Conservation (phyloP, 371 early-diverging fungal species). For the Cladochytrium tenue region DNA sequence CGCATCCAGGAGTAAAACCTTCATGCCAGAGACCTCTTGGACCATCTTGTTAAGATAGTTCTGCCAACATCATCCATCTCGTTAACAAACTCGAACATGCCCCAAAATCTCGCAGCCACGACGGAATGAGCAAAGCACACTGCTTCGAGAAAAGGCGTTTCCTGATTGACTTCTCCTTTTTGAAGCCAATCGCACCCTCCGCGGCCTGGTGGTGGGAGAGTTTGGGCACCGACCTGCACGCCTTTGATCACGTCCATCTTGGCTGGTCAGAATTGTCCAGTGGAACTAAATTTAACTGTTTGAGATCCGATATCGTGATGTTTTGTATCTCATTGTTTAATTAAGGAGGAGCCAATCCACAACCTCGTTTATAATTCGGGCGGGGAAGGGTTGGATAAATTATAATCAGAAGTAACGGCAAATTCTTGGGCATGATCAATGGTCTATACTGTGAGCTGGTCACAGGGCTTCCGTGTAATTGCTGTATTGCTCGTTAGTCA, state of each 20-base stretch:
- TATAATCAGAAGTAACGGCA: too few species aligned
- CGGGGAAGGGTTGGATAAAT: too few species aligned
- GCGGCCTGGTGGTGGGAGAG: background rate
- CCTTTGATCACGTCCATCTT: conserved; percentile 18
- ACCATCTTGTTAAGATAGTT: conserved; percentile 90
- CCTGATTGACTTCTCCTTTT: background rate
- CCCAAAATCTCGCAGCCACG: background rate
- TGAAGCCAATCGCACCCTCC: background rate
- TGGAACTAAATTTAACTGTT: too few species aligned
- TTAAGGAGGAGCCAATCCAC: too few species aligned
- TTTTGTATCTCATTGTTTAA: too few species aligned
- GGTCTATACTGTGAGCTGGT: too few species aligned
- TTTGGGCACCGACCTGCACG: conserved; percentile 8
- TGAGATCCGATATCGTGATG: too few species aligned
- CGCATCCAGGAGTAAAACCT: conserved; percentile 87
- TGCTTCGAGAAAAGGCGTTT: background rate
- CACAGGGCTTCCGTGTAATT: conserved; percentile 1
- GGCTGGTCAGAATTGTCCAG: background rate
- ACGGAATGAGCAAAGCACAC: background rate
- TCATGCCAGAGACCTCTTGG: conserved; percentile 89
- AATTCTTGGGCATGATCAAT: too few species aligned
- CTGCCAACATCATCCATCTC: too few species aligned
- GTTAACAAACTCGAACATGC: too few species aligned
- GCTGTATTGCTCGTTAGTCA: background rate
- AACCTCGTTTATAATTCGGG: too few species aligned